A percentile compares a stretch with the other conserved stretches of the same genome.
Evolutionary conservation across 495 filamentous ascomycete genomes (phyloP).

Genomic region (Annulohypoxylon moriforme): DNA sequence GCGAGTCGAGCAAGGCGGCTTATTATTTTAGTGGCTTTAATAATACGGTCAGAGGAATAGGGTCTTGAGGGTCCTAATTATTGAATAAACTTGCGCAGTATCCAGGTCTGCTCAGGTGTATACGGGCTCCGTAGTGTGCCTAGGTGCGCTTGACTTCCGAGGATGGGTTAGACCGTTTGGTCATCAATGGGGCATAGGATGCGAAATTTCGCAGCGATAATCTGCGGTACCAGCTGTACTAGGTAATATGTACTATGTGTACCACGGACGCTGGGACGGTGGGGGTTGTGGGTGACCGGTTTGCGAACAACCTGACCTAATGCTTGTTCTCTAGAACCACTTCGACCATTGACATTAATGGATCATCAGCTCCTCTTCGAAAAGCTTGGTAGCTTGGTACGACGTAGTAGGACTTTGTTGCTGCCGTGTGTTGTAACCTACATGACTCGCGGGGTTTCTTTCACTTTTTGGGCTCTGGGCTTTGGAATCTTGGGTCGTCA

Average conservation of each 20-base stretch:
- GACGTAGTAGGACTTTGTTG: conserved; percentile 12
- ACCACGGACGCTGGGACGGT: background rate
- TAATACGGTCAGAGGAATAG: conserved; percentile 23
- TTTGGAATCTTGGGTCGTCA: conserved; percentile 5
- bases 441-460: conserved; percentile 32
- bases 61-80: background rate
- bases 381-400: conserved; percentile 28
- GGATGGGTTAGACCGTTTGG: conserved; percentile 32
- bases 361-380: conserved; percentile 20
- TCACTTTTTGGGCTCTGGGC: conserved; percentile 6
- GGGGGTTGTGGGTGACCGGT: background rate
- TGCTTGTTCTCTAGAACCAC: background rate
- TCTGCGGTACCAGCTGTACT: background rate
- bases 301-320: background rate
- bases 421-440: background rate
- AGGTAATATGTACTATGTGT: background rate
- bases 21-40: conserved; percentile 32
- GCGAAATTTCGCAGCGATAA: conserved; percentile 23
- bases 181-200: conserved; percentile 3
- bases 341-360: conserved; percentile 25
- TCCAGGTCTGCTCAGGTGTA: background rate
- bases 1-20: conserved; percentile 25
- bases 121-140: conserved; percentile 8
- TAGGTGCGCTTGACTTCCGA: background rate
- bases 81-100: background rate